Evolutionary conservation across 306 rosid genomes (phyloP), one percentile per base, ranked within the genome.

Genomic region (Mucuna pruriens): DNA sequence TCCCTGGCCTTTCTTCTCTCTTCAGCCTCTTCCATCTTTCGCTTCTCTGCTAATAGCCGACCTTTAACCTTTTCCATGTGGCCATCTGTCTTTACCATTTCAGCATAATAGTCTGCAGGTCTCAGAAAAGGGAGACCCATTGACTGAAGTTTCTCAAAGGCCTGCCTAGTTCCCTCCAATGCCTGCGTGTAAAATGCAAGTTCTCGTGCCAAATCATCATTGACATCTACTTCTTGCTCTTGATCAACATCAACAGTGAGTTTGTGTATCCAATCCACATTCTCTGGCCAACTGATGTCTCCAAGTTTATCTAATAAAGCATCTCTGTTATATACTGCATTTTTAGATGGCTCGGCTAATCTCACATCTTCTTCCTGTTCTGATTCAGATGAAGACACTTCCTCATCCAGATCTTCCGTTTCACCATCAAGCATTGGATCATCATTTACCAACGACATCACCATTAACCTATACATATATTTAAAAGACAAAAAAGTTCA

Each of bases 1-100:
- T 94, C 98, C 76, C 97, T 85, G 1, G 91, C 94, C 83, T 94
- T 94, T 86, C 94, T 89, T 67, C 97, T 86, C 89, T 94, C 98
- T 1, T 92, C 97, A 3, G 98, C 95, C 84, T 94, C 98, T 85
- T 90, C 98, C 46, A 94, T 90, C 80, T 68, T 88, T 80, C 39
- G 85, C 84, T 94, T 91, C 89, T 94, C 98, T 1, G 82, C 82
- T 82, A 94, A 78, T 10, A 94, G 88, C 45, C 88, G 82, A 9
- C 94, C 93, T 84, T 92, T 94, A 57, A 94, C 94, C 68, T 90
- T 94, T 82, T 45, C 92, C 97, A 92, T 92, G 82, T 94, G 98
- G 19, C 71, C 48, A 85, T 94, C 98, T 6, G 95, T 74, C 91
- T 94, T 94, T 86, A 89, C 97, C 98, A 94, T 94, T 74, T 94